Evolutionary conservation across 1,284 basidiomycete genomes (phyloP).

Genomic region (Ganoderma boninense): DNA sequence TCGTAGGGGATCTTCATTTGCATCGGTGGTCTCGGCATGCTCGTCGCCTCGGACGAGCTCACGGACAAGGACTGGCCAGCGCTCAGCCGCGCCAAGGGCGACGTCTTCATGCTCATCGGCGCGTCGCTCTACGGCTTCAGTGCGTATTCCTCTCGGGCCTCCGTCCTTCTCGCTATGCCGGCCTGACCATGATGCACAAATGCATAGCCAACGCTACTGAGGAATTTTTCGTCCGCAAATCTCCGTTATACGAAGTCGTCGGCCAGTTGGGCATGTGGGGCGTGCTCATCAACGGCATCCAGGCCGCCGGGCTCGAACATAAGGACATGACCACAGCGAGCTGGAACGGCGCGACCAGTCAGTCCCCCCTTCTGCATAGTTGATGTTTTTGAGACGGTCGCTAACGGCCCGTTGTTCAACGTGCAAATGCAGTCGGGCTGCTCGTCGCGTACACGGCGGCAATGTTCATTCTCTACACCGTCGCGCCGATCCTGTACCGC

Average conservation of each 20-base stretch:
- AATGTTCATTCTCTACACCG: constrained; percentile 85
- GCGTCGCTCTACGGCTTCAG: constrained; percentile 88
- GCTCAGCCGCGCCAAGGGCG: constrained; percentile 75
- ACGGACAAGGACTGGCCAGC: constrained; percentile 79
- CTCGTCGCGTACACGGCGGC: constrained; percentile 80
- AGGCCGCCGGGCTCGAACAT: constrained; percentile 81
- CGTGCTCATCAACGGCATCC: constrained; percentile 78
- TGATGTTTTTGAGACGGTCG: constrained; percentile 10
- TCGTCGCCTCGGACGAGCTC: constrained; percentile 76
- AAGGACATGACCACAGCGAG: constrained; percentile 64
- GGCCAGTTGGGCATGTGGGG: constrained; percentile 89
- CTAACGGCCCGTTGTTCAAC: neutral
- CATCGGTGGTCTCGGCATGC: constrained; percentile 77
- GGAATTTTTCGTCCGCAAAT: constrained; percentile 83
- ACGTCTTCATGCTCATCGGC: constrained; percentile 86
- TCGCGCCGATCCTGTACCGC: constrained; percentile 85
- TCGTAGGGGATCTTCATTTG: constrained; percentile 77
- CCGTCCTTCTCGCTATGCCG: neutral
- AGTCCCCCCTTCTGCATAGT: constrained; percentile 34
- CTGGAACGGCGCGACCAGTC: constrained; percentile 78
- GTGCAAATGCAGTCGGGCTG: constrained; percentile 64
- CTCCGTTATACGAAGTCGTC: constrained; percentile 87
- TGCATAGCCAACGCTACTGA: constrained; percentile 82
- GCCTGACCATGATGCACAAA: neutral
- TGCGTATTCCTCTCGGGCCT: constrained; percentile 45